phyloP scores from a whole-genome alignment of 108 stramenopile genomes.

The Bacterosira constricta region DNA sequence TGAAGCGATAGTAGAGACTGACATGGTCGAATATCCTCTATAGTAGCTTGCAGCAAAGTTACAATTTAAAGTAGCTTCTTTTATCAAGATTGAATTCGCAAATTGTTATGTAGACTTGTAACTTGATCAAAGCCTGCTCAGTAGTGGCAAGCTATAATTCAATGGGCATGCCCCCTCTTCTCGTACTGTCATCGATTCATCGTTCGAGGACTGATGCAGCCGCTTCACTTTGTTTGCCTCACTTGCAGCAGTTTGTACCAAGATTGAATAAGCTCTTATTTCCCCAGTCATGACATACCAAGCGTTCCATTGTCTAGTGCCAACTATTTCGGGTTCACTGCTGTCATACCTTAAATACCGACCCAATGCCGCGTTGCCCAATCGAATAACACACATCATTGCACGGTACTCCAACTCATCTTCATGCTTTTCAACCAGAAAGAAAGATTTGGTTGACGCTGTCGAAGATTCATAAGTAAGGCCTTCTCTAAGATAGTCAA shows the following conservation, averaged over 20 bases:
- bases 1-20: too few species aligned
- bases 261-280: conserved; percentile 28
- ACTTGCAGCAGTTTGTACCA: conserved; percentile 23
- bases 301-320: conserved; percentile 47
- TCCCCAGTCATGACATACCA: conserved; percentile 50
- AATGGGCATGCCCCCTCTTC: conserved; percentile 40
- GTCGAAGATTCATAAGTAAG: conserved; percentile 13
- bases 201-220: not conserved
- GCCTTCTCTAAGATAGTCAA: conserved; percentile 48
- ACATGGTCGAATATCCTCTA: too few species aligned
- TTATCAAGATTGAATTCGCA: not conserved
- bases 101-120: not conserved
- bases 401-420: conserved; percentile 69
- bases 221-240: conserved; percentile 33
- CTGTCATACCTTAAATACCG: conserved; percentile 42
- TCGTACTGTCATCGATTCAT: conserved; percentile 12
- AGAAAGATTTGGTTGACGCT: conserved; percentile 9
- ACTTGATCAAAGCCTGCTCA: not conserved
- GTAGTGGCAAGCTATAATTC: conserved; percentile 38
- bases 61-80: too few species aligned
- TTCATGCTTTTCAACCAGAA: conserved; percentile 46
- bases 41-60: too few species aligned
- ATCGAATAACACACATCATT: conserved; percentile 61
- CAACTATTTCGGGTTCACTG: conserved; percentile 20
- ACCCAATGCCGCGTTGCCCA: conserved; percentile 49